phyloP scores from a whole-genome alignment of 1,139 yeast species.

The Diutina neorugosa region DNA sequence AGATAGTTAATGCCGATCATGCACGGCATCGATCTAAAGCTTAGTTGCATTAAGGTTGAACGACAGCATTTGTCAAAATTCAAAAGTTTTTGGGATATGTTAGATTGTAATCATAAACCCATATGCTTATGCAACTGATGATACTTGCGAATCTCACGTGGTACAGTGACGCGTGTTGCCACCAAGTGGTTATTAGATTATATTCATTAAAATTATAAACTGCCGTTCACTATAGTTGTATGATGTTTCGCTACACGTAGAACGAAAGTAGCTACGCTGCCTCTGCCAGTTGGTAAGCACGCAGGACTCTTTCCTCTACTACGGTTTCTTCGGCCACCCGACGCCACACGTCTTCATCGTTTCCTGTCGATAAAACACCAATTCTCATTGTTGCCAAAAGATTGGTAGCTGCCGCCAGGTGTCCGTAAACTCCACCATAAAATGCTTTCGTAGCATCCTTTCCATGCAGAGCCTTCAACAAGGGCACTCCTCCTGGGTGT shows the following conservation, averaged over 20 bases:
- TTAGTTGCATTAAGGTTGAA: no score
- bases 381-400: constrained; percentile 65
- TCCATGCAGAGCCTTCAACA: constrained; percentile 52
- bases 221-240: background rate
- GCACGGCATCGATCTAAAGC: no score
- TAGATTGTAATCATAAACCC: no score
- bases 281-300: constrained; percentile 28
- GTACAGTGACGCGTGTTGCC: no score
- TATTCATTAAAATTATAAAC: no score
- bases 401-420: constrained; percentile 63
- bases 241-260: background rate
- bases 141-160: no score
- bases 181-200: no score
- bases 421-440: constrained; percentile 65
- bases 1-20: background rate
- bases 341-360: constrained; percentile 78
- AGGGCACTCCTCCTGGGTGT: constrained; percentile 61
- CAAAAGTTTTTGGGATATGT: no score
- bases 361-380: constrained; percentile 65
- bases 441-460: constrained; percentile 65
- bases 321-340: constrained; percentile 34
- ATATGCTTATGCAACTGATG: no score
- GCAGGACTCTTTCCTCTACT: constrained; percentile 14
- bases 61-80: no score
- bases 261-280: constrained; percentile 20